Percentiles rank a stretch among this genome's conserved stretches.
These are phyloP conservation scores for Diplodia seriata DNA, from an alignment of 2,329 filamentous ascomycete genomes.

Conservation along the genomic window DNA sequence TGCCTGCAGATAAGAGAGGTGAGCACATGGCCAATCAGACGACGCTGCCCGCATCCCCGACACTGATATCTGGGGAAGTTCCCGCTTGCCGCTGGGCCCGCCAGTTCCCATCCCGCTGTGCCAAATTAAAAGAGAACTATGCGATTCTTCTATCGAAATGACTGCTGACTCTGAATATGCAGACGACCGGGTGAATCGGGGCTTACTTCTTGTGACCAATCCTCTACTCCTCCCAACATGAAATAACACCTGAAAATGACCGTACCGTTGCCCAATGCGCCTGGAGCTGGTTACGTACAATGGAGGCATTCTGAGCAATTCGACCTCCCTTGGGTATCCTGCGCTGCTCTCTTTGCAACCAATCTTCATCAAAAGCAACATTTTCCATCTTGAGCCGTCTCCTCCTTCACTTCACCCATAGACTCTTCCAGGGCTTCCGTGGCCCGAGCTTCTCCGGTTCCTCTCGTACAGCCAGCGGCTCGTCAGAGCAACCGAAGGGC, in stretches of 20 bases:
- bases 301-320: constrained; percentile 2
- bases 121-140: not conserved
- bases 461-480: constrained; percentile 96
- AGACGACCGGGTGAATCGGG: not conserved
- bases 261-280: constrained; percentile 19
- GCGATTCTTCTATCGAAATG: not conserved
- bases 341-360: not conserved
- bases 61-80: constrained; percentile 21
- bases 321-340: constrained; percentile 11
- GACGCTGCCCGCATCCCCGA: not conserved
- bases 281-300: constrained; percentile 12
- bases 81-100: not conserved
- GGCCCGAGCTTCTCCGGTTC: constrained; percentile 60
- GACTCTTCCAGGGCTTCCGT: constrained; percentile 17
- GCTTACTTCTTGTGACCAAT: constrained; percentile 1
- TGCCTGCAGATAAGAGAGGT: constrained; percentile 23
- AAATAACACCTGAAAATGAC: constrained; percentile 6
- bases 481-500: constrained; percentile 78
- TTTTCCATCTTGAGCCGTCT: not conserved
- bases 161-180: constrained; percentile 5
- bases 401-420: constrained; percentile 1
- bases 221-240: not conserved
- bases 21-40: constrained; percentile 20
- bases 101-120: not conserved
- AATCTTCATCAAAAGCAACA: not conserved